These are phyloP conservation scores for Monsonia emarginata DNA, from an alignment of 441 rosid species.

Conservation along the genomic window DNA sequence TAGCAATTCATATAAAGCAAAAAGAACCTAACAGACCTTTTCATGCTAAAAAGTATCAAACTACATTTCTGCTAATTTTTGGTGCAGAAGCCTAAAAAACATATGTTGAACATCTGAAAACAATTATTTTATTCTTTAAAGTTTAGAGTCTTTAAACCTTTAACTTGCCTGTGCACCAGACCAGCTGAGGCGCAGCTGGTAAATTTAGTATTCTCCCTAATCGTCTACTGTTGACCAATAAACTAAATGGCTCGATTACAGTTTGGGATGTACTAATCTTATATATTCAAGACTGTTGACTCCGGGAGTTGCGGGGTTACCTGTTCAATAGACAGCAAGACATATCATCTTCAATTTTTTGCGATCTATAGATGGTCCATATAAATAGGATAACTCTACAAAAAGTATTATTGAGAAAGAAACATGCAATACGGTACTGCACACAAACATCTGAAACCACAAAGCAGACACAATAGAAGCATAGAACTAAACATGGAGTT, in stretches of 20 bases:
- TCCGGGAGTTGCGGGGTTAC: background rate
- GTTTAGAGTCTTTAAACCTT: background rate
- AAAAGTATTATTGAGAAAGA: background rate
- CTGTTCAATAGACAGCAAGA: background rate
- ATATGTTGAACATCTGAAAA: background rate
- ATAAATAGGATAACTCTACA: background rate
- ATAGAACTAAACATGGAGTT: background rate
- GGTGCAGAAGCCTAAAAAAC: background rate
- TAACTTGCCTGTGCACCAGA: background rate
- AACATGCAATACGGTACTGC: background rate
- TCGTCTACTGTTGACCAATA: background rate
- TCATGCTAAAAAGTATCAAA: background rate
- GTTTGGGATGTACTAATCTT: background rate
- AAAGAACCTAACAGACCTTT: background rate
- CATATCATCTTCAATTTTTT: background rate
- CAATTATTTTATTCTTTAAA: background rate
- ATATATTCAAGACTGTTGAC: background rate
- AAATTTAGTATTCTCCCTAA: background rate
- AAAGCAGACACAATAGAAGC: background rate
- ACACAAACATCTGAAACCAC: background rate
- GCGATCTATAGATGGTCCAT: background rate
- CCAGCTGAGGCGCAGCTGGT: background rate
- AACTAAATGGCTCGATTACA: background rate
- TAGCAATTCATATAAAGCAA: background rate
- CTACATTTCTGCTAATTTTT: background rate